Evolutionary conservation across 179 eudicot species (phyloP).

Genomic region (Corrigiola litoralis): DNA sequence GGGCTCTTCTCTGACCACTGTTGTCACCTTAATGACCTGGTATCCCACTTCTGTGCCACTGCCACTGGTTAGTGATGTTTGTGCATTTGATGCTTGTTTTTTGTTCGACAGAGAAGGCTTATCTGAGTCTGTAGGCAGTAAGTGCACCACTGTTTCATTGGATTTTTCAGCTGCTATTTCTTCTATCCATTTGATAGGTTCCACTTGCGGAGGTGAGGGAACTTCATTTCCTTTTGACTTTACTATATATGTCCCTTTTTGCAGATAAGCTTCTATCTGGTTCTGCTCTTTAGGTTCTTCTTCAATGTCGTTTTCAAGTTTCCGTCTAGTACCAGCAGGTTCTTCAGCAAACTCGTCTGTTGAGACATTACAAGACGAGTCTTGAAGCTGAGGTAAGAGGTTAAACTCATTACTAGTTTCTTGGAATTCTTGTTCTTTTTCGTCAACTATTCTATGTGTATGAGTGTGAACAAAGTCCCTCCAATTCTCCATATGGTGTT

Average conservation of each 20-base stretch:
- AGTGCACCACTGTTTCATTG: constrained; percentile 3
- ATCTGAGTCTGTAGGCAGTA: constrained; percentile 14
- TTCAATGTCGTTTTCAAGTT: not conserved
- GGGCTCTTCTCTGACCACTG: constrained; percentile 12
- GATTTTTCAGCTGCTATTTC: not conserved
- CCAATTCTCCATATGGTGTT: not conserved
- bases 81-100: too few relatives aligned
- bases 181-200: not conserved
- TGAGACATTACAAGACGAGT: not conserved
- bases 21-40: constrained; percentile 9
- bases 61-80: constrained; percentile 12
- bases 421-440: not conserved
- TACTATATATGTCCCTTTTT: not conserved
- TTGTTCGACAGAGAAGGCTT: constrained; percentile 18
- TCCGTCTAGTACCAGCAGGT: not conserved
- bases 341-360: not conserved
- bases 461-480: not conserved
- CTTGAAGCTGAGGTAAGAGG: not conserved
- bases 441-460: not conserved
- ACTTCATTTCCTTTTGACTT: not conserved
- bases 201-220: not conserved
- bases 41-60: constrained; percentile 12
- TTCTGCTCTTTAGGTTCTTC: not conserved
- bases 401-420: not conserved
- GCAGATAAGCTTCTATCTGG: not conserved